Evolutionary conservation across 805 yeast genomes (phyloP).

Genomic region (Candida ulmi): DNA sequence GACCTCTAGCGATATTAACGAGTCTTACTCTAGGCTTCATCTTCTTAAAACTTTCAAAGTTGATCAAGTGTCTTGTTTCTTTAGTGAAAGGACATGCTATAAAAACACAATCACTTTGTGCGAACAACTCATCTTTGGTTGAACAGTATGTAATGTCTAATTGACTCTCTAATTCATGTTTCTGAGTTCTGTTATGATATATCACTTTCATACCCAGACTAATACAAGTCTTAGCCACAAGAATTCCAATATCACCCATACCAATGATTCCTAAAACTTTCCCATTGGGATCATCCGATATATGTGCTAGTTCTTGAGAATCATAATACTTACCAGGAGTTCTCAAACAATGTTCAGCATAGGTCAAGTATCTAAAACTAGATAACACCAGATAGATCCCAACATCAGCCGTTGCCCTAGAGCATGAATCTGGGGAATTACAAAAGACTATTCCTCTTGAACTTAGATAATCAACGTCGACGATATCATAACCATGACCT

Average conservation of each 20-base stretch:
- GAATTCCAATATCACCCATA: conserved; percentile 40
- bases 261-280: conserved; percentile 42
- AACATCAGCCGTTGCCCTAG: conserved; percentile 36
- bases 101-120: conserved; percentile 27
- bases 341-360: conserved; percentile 33
- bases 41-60: conserved; percentile 22
- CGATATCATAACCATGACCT: conserved; percentile 36
- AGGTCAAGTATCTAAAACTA: conserved; percentile 31
- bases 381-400: conserved; percentile 29
- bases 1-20: conserved; percentile 35
- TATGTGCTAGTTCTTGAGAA: conserved; percentile 25
- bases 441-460: conserved; percentile 29
- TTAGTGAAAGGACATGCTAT: conserved; percentile 34
- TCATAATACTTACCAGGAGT: conserved; percentile 27
- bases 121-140: conserved; percentile 22
- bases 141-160: conserved; percentile 30
- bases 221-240: conserved; percentile 36
- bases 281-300: conserved; percentile 36
- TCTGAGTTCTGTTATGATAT: conserved; percentile 34
- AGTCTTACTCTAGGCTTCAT: conserved; percentile 26
- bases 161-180: conserved; percentile 24
- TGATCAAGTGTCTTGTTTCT: conserved; percentile 33
- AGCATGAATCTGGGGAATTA: conserved; percentile 33
- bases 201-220: conserved; percentile 39
- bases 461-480: conserved; percentile 31